Percentiles rank a stretch among this genome's conserved stretches.
Conservation (phyloP, 805 yeast species). For the Lipomyces sp. region DNA sequence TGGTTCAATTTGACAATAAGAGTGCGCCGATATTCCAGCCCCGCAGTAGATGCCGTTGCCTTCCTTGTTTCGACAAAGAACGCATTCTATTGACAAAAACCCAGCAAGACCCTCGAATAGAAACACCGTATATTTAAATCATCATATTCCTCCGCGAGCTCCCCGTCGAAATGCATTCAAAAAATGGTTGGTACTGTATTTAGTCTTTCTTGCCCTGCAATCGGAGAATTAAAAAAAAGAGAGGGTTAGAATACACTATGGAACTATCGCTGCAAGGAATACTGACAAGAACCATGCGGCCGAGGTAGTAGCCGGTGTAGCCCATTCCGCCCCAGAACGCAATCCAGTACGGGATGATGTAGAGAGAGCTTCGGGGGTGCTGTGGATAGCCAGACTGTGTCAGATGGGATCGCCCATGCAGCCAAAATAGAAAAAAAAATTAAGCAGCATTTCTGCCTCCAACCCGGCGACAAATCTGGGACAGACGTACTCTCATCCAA, state of each 20-base stretch:
- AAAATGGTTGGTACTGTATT: too few species aligned
- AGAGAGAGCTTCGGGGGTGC: constrained; percentile 30
- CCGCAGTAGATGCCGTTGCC: too few species aligned
- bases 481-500: constrained; percentile 26
- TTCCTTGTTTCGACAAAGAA: too few species aligned
- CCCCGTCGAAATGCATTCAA: too few species aligned
- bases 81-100: too few species aligned
- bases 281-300: constrained; percentile 24
- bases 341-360: constrained; percentile 30
- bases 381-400: not conserved
- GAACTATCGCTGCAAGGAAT: not conserved
- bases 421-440: not conserved
- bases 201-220: constrained; percentile 19
- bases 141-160: too few species aligned
- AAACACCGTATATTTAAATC: too few species aligned
- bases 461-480: not conserved
- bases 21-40: too few species aligned
- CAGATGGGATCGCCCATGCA: not conserved
- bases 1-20: too few species aligned
- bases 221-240: not conserved
- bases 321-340: constrained; percentile 28
- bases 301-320: constrained; percentile 19
- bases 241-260: not conserved
- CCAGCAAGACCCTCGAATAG: too few species aligned
- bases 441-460: not conserved